Evolutionary conservation across 2,329 filamentous ascomycete species (phyloP).

Genomic region (Sporothrix variecibatus): DNA sequence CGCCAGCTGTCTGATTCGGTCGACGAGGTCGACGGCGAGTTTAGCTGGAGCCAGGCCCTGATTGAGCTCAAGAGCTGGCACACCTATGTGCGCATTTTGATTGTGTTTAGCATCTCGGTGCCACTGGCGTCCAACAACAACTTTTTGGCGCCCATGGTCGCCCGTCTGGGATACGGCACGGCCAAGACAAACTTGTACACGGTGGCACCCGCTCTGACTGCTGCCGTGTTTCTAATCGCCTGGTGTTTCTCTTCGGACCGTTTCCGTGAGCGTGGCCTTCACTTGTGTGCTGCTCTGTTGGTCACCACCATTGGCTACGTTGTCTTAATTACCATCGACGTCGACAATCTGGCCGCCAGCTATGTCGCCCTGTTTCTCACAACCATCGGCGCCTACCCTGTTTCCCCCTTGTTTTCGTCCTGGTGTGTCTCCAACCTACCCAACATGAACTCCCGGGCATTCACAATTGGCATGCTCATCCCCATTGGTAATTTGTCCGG

Average conservation of each 20-base stretch:
- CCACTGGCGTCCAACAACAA: constrained; percentile 29
- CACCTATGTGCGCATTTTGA: constrained; percentile 16
- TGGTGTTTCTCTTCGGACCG: constrained; percentile 31
- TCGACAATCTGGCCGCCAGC: constrained; percentile 28
- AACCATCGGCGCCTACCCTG: constrained; percentile 29
- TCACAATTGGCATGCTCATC: constrained; percentile 31
- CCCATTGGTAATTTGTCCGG: constrained; percentile 34
- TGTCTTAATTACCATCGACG: constrained; percentile 27
- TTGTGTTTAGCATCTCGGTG: constrained; percentile 28
- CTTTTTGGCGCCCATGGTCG: constrained; percentile 31
- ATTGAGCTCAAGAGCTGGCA: constrained; percentile 19
- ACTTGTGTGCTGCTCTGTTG: constrained; percentile 20
- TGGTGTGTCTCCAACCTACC: constrained; percentile 34
- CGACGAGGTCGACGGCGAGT: constrained; percentile 29
- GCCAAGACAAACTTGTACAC: constrained; percentile 32
- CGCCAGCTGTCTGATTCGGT: constrained; percentile 28
- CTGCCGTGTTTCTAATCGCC: constrained; percentile 28
- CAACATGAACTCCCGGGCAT: constrained; percentile 32
- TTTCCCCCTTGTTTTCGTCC: constrained; percentile 29
- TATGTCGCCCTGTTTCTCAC: constrained; percentile 30
- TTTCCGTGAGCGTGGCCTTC: constrained; percentile 30
- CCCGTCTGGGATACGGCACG: constrained; percentile 29
- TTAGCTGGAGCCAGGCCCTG: constrained; percentile 25
- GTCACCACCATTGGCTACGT: constrained; percentile 23
- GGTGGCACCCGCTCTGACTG: constrained; percentile 31